phyloP scores from a whole-genome alignment of 495 filamentous ascomycete genomes.

The Talaromyces adpressus region DNA sequence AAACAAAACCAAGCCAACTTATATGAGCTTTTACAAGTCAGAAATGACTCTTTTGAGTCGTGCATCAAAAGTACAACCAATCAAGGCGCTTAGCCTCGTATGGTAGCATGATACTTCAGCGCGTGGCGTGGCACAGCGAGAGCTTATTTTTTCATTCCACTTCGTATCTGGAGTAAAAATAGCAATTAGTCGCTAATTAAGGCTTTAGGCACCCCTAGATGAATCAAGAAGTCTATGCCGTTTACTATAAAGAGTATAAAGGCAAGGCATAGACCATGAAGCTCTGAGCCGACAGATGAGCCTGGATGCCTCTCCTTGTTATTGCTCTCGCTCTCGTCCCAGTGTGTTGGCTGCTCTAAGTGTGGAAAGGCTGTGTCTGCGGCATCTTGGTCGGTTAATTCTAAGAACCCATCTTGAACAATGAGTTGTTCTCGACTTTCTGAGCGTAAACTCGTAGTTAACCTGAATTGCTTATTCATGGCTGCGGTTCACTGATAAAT shows the following conservation, averaged over 20 bases:
- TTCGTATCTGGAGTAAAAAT: background rate
- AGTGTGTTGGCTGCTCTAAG: background rate
- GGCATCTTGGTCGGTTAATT: background rate
- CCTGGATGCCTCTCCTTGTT: background rate
- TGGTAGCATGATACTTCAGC: too few species aligned
- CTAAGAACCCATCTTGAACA: background rate
- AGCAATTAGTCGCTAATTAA: background rate
- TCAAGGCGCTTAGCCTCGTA: too few species aligned
- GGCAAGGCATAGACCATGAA: background rate
- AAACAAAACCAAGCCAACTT: background rate
- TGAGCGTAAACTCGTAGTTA: background rate
- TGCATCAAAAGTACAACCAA: too few species aligned
- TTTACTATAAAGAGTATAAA: background rate
- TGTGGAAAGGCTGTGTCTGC: background rate
- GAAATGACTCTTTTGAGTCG: background rate
- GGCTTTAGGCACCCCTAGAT: background rate
- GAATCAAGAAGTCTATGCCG: background rate
- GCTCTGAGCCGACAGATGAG: background rate
- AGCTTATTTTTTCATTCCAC: background rate
- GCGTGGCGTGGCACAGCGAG: background rate
- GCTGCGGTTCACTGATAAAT: background rate
- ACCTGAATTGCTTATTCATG: too few species aligned
- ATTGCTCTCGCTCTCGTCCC: background rate
- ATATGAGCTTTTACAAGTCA: background rate
- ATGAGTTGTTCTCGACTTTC: background rate